Evolutionary conservation across 2,329 filamentous ascomycete genomes (phyloP).

Genomic region (Hymenoscyphus repandus): DNA sequence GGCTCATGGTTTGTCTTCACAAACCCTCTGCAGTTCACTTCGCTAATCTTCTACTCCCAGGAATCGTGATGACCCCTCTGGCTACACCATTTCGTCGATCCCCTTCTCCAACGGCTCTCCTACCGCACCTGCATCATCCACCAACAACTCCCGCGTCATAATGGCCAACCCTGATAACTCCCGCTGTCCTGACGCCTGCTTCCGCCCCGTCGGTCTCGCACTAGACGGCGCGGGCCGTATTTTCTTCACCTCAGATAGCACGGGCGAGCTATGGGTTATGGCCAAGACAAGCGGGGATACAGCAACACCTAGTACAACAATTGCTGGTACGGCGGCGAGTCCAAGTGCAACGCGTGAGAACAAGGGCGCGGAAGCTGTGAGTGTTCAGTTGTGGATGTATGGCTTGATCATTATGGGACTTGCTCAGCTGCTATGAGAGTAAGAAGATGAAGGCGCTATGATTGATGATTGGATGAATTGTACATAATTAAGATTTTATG

Average conservation of each 20-base stretch:
- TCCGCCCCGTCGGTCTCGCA: conserved; percentile 57
- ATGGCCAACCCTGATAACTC: conserved; percentile 49
- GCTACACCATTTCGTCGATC: conserved; percentile 42
- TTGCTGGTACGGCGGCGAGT: neutral
- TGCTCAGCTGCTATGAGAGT: neutral
- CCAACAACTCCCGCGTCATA: conserved; percentile 44
- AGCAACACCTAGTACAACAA: neutral
- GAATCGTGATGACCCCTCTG: conserved; percentile 46
- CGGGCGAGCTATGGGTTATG: conserved; percentile 56
- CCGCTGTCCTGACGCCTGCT: conserved; percentile 51
- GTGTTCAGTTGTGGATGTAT: neutral
- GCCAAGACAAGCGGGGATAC: conserved; percentile 1
- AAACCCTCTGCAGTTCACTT: too few relatives aligned
- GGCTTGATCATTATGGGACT: neutral
- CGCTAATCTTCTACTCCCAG: conserved; percentile 34
- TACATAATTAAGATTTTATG: too few relatives aligned
- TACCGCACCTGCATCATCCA: conserved; percentile 18
- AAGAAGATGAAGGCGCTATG: too few relatives aligned
- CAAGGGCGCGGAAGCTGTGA: neutral
- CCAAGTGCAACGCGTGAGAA: neutral
- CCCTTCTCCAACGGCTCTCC: conserved; percentile 41
- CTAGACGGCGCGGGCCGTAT: conserved; percentile 34
- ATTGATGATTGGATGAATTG: too few relatives aligned
- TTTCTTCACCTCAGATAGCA: conserved; percentile 19
- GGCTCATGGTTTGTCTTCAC: conserved; percentile 17